A percentile compares a stretch with the other conserved stretches of the same genome.
Evolutionary conservation across 345 rosid species (phyloP).

Genomic region (Turnera subulata): DNA sequence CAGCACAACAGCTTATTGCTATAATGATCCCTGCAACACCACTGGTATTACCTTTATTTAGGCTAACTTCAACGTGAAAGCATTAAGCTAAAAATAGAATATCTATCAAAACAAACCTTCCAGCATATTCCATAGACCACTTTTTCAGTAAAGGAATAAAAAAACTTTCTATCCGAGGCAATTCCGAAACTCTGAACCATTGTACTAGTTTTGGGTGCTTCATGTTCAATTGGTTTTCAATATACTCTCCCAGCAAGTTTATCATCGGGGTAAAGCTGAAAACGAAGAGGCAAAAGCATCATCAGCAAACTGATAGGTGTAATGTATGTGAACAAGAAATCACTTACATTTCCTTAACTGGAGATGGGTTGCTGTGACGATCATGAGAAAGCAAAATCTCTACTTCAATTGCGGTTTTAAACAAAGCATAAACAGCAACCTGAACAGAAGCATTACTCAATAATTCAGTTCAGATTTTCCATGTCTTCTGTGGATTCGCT

Average conservation of each 20-base stretch:
- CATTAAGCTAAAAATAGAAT: conserved; percentile 10
- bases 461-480: conserved; percentile 19
- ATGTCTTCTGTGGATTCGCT: conserved; percentile 18
- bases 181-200: conserved; percentile 58
- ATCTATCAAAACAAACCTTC: conserved; percentile 47
- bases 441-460: conserved; percentile 34
- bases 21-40: conserved; percentile 69
- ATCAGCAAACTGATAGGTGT: not conserved
- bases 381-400: conserved; percentile 62
- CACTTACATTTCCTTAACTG: conserved; percentile 50
- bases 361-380: conserved; percentile 42
- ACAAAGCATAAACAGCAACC: conserved; percentile 60
- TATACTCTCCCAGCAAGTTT: conserved; percentile 32
- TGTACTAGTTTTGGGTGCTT: conserved; percentile 41
- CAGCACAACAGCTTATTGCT: conserved; percentile 61
- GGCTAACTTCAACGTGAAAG: conserved; percentile 12
- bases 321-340: not conserved
- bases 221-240: conserved; percentile 42
- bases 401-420: conserved; percentile 54
- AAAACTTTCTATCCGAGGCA: conserved; percentile 52
- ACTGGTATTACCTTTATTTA: conserved; percentile 42
- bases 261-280: conserved; percentile 47
- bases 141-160: conserved; percentile 58
- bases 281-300: conserved; percentile 12
- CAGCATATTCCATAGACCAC: conserved; percentile 71